Evolutionary conservation across 2,329 filamentous ascomycete species (phyloP).

Genomic region (Beauveria brongniartii): DNA sequence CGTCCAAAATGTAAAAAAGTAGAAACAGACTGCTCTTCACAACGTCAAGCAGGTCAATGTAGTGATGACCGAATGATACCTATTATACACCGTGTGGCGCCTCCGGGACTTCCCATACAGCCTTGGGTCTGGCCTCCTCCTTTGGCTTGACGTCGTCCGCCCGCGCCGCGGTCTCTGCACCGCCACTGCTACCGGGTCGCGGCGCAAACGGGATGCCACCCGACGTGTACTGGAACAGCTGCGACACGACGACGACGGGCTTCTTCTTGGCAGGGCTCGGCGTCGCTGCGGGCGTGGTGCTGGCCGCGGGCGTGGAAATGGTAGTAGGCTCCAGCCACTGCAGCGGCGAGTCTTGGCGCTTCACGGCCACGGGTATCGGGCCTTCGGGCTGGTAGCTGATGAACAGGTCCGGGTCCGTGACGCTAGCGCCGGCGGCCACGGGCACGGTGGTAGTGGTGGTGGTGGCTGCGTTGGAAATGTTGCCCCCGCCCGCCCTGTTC

Average conservation of each 20-base stretch:
- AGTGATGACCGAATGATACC: background rate
- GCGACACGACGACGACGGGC: conserved; percentile 8
- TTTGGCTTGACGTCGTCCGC: background rate
- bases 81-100: conserved; percentile 10
- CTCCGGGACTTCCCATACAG: conserved; percentile 20
- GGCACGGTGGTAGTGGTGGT: background rate
- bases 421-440: conserved; percentile 9
- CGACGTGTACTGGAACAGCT: conserved; percentile 31
- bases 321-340: conserved; percentile 48
- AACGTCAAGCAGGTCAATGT: background rate
- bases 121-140: background rate
- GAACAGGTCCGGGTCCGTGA: conserved; percentile 33
- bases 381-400: conserved; percentile 50
- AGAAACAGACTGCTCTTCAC: background rate
- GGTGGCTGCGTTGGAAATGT: background rate
- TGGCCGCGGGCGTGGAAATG: conserved; percentile 26
- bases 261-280: conserved; percentile 29
- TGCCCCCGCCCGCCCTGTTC: background rate
- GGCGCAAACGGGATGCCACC: conserved; percentile 42
- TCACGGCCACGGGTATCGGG: conserved; percentile 30
- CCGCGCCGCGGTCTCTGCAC: background rate
- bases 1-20: background rate
- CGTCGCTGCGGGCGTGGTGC: conserved; percentile 21
- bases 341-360: conserved; percentile 32
- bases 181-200: conserved; percentile 11